Conservation (phyloP, 176 grass and related monocot species). For the Zoysia japonica region DNA sequence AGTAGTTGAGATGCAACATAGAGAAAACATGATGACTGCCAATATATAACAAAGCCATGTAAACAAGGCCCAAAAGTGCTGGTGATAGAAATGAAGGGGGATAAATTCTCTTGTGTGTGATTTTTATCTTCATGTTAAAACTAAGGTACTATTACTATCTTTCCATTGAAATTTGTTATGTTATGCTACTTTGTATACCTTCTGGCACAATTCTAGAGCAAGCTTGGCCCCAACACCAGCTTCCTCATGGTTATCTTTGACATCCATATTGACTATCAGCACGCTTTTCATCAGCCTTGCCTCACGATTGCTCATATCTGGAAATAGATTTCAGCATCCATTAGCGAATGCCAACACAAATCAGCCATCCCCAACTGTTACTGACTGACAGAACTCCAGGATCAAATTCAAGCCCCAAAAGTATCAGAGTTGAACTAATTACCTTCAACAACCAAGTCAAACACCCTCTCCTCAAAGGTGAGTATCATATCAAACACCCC, state of each 20-base stretch:
- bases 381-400: neutral
- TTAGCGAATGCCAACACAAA: neutral
- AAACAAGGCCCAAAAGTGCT: neutral
- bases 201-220: slow-evolving; percentile 85
- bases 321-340: neutral
- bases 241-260: slow-evolving; percentile 99
- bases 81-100: neutral
- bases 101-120: neutral
- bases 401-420: neutral
- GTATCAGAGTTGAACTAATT: neutral
- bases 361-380: neutral
- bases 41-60: neutral
- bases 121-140: neutral
- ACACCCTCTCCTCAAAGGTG: slow-evolving; percentile 93
- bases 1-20: neutral
- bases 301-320: slow-evolving; percentile 93
- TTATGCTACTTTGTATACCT: slow-evolving; percentile 51
- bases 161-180: neutral
- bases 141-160: neutral
- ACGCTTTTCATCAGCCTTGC: slow-evolving; percentile 68
- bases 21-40: neutral
- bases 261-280: slow-evolving; percentile 91
- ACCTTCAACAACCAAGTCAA: slow-evolving; percentile 87
- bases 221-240: slow-evolving; percentile 88
- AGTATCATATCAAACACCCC: slow-evolving; percentile 84